These are phyloP conservation scores for Cryptosporidium meleagridis DNA, from an alignment of 169 alveolate species.

Conservation along the genomic window DNA sequence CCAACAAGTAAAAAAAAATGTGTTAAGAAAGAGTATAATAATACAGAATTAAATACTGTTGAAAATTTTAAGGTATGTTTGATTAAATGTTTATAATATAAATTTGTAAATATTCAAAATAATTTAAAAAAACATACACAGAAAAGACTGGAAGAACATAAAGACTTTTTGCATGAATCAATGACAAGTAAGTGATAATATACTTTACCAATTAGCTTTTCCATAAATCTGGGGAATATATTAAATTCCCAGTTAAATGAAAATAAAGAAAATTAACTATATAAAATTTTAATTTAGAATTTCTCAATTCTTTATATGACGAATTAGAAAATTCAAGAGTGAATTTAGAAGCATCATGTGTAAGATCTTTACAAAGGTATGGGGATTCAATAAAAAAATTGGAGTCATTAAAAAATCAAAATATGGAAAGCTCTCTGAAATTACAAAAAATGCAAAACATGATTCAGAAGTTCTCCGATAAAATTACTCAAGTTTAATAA, in stretches of 20 bases:
- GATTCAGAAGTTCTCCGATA: conserved; percentile 38
- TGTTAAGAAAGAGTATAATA: conserved; percentile 31
- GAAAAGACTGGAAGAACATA: conserved; percentile 39
- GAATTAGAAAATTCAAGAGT: conserved; percentile 69
- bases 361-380: conserved; percentile 44
- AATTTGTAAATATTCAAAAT: not conserved
- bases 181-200: conserved; percentile 66
- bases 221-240: not conserved
- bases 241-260: not conserved
- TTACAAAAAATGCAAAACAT: conserved; percentile 61
- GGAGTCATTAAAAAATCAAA: conserved; percentile 48
- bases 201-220: not conserved
- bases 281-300: not conserved
- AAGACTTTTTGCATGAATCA: conserved; percentile 51
- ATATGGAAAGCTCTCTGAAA: conserved; percentile 27
- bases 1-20: conserved; percentile 41
- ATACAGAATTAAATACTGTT: not conserved
- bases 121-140: not conserved
- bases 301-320: conserved; percentile 57
- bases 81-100: not conserved
- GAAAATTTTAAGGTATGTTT: conserved; percentile 47
- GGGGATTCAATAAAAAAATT: conserved; percentile 43
- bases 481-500: conserved; percentile 43
- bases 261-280: not conserved
- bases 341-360: conserved; percentile 44